Base-by-base conservation (phyloP, 83 land plant genomes). In the Picea abies region DNA sequence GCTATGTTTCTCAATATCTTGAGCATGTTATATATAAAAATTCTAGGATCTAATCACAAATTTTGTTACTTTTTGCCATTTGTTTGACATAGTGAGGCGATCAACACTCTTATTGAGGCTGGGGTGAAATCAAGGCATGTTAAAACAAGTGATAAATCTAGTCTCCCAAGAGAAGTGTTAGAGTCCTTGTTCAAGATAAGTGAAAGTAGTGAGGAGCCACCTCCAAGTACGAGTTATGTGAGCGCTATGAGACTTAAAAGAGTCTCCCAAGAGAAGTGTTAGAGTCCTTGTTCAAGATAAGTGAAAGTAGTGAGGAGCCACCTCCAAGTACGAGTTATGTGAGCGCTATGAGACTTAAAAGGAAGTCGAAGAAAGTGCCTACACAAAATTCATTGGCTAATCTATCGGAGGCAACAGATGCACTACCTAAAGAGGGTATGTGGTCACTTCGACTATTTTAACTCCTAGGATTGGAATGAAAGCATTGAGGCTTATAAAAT, bases 251-350 rank as follows among this genome's bases (percentile, higher is more conserved):
- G n/a, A n/a, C n/a, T n/a, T n/a, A n/a, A n/a, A n/a, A n/a, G n/a
- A 84, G 89, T 65, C 86, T 88, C 63, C 90, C 89, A 12, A 89
- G 89, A 81, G 61, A 75, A 82, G 87, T 91, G 80, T 73, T 89
- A 76, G 89, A 86, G 66, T 87, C 86, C 15, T 82, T 90, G 80
- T 90, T 87, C 81, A 87, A 83, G 60, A 69, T 86, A 9, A 78
- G 87, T 32, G 79, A 83, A 64, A 78, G 56, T 83, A 39, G 90
- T 52, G 84, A 85, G 39, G 75, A 80, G 79, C 81, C 83, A 67
- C 90, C 91, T 23, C 80, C 39, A 64, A 80, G 77, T 49, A 87
- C 87, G 93, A 86, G 89, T 68, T 93, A 37, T 72, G 76, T 72
- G 56, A 72, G 41, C 4, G 76, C 76, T 72, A 49, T 72, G 35